Conservation (phyloP, 225 moss, liverwort and hornwort species). For the Takakia lepidozioides region DNA sequence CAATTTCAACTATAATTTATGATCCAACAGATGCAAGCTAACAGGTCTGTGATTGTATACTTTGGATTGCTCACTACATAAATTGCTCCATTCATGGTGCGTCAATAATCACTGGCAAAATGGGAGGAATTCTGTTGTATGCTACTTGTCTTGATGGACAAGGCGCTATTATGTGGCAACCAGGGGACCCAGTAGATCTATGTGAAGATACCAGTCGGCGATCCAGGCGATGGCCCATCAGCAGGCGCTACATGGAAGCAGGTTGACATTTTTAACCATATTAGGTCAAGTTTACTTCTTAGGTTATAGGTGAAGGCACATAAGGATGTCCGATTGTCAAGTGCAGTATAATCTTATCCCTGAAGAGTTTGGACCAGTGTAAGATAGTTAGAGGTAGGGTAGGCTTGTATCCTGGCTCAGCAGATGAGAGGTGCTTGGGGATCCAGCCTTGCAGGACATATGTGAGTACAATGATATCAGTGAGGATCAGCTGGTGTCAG, state of each 20-base stretch:
- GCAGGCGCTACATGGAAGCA: conserved; percentile 52
- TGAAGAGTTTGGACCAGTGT: too few species aligned
- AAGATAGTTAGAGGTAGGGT: too few species aligned
- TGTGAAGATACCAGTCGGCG: conserved; percentile 26
- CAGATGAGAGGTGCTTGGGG: too few species aligned
- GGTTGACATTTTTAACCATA: conserved; percentile 44
- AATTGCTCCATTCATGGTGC: too few species aligned
- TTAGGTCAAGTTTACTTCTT: conserved; percentile 19
- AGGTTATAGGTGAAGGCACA: too few species aligned
- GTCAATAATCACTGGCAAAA: too few species aligned
- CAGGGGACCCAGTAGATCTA: conserved; percentile 28
- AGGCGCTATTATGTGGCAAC: conserved; percentile 31
- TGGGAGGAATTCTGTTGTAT: too few species aligned
- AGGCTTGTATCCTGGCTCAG: too few species aligned
- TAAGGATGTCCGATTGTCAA: too few species aligned
- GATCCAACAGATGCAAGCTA: background rate
- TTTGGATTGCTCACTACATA: too few species aligned
- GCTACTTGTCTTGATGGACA: background rate
- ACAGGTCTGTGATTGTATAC: background rate
- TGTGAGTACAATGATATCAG: conserved; percentile 97
- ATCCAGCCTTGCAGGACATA: conserved; percentile 89
- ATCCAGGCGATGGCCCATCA: conserved; percentile 49
- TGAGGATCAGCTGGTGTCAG: conserved; percentile 69
- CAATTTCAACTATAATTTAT: too few species aligned
- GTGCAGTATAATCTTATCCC: too few species aligned